Evolutionary conservation across 2,329 filamentous ascomycete species (phyloP), one percentile per base, ranked within the genome.

Genomic region (Aspergillus novoparasiticus): DNA sequence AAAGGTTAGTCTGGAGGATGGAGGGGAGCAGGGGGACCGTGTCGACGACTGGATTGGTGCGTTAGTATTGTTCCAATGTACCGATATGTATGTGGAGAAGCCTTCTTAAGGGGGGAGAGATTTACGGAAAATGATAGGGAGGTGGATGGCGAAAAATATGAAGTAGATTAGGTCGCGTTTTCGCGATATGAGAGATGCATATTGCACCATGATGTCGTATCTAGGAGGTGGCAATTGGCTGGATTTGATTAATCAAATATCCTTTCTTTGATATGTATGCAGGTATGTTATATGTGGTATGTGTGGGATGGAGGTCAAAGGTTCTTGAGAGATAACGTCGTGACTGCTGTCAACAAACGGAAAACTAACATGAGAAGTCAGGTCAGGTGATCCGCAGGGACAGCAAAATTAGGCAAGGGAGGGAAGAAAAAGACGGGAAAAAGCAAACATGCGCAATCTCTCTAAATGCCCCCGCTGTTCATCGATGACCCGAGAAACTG

Each of bases 41-140:
- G 70, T 90, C 88, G 71, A 90, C 82, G 48, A 83, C 87, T 89
- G 21, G 32, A 55, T 39, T 36, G 36, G 51, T 3, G n/a, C 32
- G 51, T 55, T 55, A 55, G 30, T 26, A 41, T 41, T 41, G 16
- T 41, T 41, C 16, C 39, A 41, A 41, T 41, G n/a, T 55, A 16
- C 34, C 9, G 23, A 19, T 23, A 14, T 54, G 19, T 36, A 21
- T 54, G 51, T 54, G 51, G 51, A 54, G 51, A 36, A 53, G 39
- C n/a, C 9, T 32, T 14, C 3, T 10, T 9, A 28, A 28, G 58
- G 48, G 23, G 2, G 11, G 48, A 26, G 50, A 41, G 56, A 66
- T 66, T 61, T 78, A 89, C 87, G 76, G 66, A 89, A 82, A 77
- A 89, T 85, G 45, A 89, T 80, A 0, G 87, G 86, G 39, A 90